A percentile compares a stretch with the other conserved stretches of the same genome.
Evolutionary conservation across 108 stramenopile species (phyloP).

Genomic region (Ochromonas danica): DNA sequence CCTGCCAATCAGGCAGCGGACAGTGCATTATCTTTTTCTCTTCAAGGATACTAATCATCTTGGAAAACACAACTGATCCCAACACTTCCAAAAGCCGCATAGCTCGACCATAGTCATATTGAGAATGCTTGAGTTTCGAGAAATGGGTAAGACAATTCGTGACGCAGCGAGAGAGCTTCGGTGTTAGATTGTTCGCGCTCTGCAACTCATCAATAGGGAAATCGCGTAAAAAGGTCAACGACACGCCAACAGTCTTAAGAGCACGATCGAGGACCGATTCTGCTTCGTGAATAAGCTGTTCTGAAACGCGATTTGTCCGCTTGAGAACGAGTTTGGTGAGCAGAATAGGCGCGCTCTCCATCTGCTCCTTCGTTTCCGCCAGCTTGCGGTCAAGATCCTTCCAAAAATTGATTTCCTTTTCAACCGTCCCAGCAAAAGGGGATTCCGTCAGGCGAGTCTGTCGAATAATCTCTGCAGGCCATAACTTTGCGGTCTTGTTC

Average conservation of each 20-base stretch:
- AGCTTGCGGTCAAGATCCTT: conserved; percentile 29
- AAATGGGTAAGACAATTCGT: conserved; percentile 9
- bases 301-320: conserved; percentile 22
- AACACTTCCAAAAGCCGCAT: conserved; percentile 11
- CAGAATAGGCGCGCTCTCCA: conserved; percentile 20
- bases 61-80: background rate
- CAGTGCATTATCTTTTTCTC: conserved; percentile 19
- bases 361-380: conserved; percentile 2
- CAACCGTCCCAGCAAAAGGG: conserved; percentile 5
- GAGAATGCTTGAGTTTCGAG: conserved; percentile 3
- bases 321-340: conserved; percentile 28
- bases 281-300: conserved; percentile 23
- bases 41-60: background rate
- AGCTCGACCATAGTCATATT: conserved; percentile 4
- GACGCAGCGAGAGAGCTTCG: background rate
- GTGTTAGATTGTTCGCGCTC: background rate
- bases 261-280: conserved; percentile 1
- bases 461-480: conserved; percentile 22
- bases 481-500: conserved; percentile 11
- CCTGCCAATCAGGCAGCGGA: background rate
- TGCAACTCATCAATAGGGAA: conserved; percentile 22
- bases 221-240: conserved; percentile 18
- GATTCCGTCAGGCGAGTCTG: conserved; percentile 4
- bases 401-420: conserved; percentile 36
- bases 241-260: background rate